These are phyloP conservation scores for Malassezia yamatoensis DNA, from an alignment of 1,284 basidiomycete species.

Conservation along the genomic window DNA sequence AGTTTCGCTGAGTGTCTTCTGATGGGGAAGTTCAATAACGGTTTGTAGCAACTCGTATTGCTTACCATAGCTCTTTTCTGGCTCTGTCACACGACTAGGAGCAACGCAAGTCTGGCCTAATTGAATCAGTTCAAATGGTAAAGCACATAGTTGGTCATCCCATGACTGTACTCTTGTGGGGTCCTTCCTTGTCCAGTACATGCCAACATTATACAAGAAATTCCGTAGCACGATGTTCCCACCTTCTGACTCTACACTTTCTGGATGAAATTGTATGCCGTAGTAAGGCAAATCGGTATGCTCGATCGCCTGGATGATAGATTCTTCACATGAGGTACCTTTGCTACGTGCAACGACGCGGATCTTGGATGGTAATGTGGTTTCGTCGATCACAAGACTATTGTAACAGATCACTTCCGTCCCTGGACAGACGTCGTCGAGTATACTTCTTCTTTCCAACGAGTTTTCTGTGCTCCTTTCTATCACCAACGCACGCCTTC, in stretches of 20 bases:
- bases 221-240: slow-evolving; percentile 33
- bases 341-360: slow-evolving; percentile 50
- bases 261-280: slow-evolving; percentile 94
- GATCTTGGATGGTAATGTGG: slow-evolving; percentile 49
- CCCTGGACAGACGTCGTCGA: slow-evolving; percentile 53
- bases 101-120: slow-evolving; percentile 8
- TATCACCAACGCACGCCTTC: slow-evolving; percentile 24
- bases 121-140: neutral
- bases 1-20: neutral
- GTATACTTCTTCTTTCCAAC: slow-evolving; percentile 54
- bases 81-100: neutral
- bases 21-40: neutral
- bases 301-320: slow-evolving; percentile 35
- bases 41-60: neutral
- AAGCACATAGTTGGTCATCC: neutral
- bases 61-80: too few relatives aligned
- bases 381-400: slow-evolving; percentile 51
- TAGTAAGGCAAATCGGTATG: slow-evolving; percentile 57
- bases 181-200: slow-evolving; percentile 21
- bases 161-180: neutral
- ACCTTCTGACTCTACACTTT: slow-evolving; percentile 34
- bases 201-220: slow-evolving; percentile 26
- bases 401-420: slow-evolving; percentile 74
- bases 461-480: neutral
- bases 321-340: slow-evolving; percentile 1